These are phyloP conservation scores for Pseudocercospora fuligena DNA, from an alignment of 2,329 filamentous ascomycete species.

Conservation along the genomic window DNA sequence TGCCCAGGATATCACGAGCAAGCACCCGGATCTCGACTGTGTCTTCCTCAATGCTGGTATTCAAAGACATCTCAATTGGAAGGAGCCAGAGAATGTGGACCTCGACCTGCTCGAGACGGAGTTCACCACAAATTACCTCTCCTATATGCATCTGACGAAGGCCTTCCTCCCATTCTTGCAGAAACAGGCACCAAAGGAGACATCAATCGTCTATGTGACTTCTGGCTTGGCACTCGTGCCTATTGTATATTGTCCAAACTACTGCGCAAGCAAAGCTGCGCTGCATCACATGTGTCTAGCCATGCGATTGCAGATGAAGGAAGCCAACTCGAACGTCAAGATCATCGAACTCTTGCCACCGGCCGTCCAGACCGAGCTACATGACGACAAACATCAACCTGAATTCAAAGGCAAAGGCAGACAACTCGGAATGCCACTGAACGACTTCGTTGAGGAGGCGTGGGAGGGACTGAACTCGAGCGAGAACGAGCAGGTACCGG, in stretches of 20 bases:
- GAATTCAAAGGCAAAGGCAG: slow-evolving; percentile 51
- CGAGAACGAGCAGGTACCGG: slow-evolving; percentile 58
- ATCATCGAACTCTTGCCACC: slow-evolving; percentile 62
- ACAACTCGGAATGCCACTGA: slow-evolving; percentile 59
- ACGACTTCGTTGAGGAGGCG: slow-evolving; percentile 57
- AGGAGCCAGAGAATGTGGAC: slow-evolving; percentile 55
- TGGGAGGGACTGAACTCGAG: slow-evolving; percentile 50
- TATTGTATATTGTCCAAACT: slow-evolving; percentile 54
- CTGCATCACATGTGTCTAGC: slow-evolving; percentile 59
- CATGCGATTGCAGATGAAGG: slow-evolving; percentile 56
- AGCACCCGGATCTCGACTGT: slow-evolving; percentile 58
- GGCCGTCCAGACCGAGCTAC: slow-evolving; percentile 62
- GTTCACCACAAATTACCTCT: slow-evolving; percentile 54
- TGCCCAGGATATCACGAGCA: slow-evolving; percentile 47
- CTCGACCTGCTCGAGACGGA: slow-evolving; percentile 38
- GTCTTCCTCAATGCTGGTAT: slow-evolving; percentile 61
- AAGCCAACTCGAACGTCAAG: slow-evolving; percentile 53
- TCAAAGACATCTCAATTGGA: slow-evolving; percentile 56
- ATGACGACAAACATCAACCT: slow-evolving; percentile 60
- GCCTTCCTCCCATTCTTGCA: slow-evolving; percentile 57
- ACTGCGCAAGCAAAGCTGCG: slow-evolving; percentile 61
- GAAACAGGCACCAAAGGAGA: slow-evolving; percentile 47
- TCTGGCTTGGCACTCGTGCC: slow-evolving; percentile 58
- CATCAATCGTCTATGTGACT: slow-evolving; percentile 54
- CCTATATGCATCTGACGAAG: slow-evolving; percentile 55